A percentile compares a stretch with the other conserved stretches of the same genome.
These are phyloP conservation scores for Striga asiatica DNA, from an alignment of 257 asterid genomes.

Conservation along the genomic window DNA sequence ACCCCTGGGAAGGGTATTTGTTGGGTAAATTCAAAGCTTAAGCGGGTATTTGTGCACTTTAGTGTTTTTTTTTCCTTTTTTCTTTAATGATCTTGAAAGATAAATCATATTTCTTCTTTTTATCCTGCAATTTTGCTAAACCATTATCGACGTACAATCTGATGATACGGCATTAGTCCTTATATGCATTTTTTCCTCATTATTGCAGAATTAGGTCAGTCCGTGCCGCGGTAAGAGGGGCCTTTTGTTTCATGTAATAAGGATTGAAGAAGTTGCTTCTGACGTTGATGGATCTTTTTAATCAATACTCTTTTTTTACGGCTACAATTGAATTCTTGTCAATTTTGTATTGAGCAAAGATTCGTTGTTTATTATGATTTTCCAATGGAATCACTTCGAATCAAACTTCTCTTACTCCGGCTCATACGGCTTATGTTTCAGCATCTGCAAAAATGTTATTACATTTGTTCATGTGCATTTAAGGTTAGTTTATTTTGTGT, in stretches of 20 bases:
- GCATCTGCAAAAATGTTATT: no score
- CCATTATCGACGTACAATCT: not conserved
- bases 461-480: no score
- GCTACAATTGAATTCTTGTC: conserved; percentile 13
- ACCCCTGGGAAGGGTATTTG: no score
- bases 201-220: conserved; percentile 62
- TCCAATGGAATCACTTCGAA: not conserved
- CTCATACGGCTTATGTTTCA: no score
- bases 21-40: no score
- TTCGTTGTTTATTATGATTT: conserved; percentile 1
- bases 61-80: no score
- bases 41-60: no score
- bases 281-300: conserved; percentile 19
- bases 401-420: not conserved
- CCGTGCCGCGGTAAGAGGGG: conserved; percentile 62
- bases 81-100: no score
- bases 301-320: not conserved
- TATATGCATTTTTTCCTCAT: conserved; percentile 5
- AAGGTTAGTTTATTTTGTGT: no score
- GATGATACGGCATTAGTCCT: conserved; percentile 1
- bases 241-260: conserved; percentile 6
- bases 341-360: conserved; percentile 20
- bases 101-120: no score
- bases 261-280: conserved; percentile 23
- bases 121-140: not conserved